Conservation (phyloP, 257 asterid genomes). For the Solanum neorickii region DNA sequence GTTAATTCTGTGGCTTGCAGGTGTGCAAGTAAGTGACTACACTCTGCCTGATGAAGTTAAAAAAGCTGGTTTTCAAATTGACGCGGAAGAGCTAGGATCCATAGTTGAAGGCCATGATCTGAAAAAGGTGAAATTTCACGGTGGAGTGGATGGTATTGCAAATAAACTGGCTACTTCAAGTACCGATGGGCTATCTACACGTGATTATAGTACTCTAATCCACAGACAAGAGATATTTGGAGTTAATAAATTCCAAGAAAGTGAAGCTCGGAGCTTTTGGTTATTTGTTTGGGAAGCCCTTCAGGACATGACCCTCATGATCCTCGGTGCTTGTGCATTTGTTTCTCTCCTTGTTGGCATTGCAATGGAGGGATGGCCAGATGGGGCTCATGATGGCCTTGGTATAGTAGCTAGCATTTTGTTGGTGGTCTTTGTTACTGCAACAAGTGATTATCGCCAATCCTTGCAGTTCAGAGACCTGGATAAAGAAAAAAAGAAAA, state of each 20-base stretch:
- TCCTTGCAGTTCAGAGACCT: slow-evolving; percentile 73
- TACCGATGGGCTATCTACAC: slow-evolving; percentile 36
- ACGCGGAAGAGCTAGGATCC: slow-evolving; percentile 70
- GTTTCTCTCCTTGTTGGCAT: slow-evolving; percentile 72
- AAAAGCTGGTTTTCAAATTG: slow-evolving; percentile 59
- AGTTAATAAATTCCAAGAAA: slow-evolving; percentile 53
- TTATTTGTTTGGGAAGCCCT: slow-evolving; percentile 82
- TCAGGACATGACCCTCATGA: slow-evolving; percentile 88
- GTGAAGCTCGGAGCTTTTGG: slow-evolving; percentile 48
- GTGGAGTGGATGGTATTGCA: slow-evolving; percentile 51
- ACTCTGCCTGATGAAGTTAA: slow-evolving; percentile 53
- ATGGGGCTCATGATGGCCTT: slow-evolving; percentile 87
- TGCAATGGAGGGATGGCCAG: slow-evolving; percentile 91
- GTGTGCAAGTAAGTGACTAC: slow-evolving; percentile 50
- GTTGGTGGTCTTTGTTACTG: slow-evolving; percentile 78
- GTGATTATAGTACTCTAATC: slow-evolving; percentile 26
- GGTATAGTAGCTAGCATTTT: slow-evolving; percentile 78
- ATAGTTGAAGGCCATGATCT: slow-evolving; percentile 66
- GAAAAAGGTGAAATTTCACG: slow-evolving; percentile 54
- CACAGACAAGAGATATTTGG: slow-evolving; percentile 52
- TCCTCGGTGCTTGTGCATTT: slow-evolving; percentile 72
- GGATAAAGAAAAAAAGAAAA: slow-evolving; percentile 83
- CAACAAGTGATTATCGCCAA: slow-evolving; percentile 77
- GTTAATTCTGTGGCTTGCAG: slow-evolving; percentile 21
- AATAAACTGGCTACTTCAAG: slow-evolving; percentile 47